Conservation (phyloP, 192 early-diverging fungal genomes). For the Linnemannia exigua region DNA sequence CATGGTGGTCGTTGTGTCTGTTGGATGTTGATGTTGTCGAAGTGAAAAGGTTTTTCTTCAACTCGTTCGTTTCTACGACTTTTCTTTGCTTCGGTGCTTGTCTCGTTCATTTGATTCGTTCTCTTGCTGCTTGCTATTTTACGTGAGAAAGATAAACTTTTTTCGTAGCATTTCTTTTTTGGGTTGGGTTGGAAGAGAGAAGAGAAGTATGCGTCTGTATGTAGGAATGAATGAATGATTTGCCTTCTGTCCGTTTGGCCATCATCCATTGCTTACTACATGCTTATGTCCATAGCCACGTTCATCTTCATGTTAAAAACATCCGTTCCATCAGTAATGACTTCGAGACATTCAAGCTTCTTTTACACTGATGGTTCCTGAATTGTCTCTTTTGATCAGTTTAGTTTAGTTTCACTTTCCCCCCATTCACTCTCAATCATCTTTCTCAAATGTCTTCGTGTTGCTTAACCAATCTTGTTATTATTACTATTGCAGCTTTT, state of each 20-base stretch:
- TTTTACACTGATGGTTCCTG: too few species aligned
- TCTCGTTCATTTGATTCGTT: background rate
- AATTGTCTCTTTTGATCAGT: too few species aligned
- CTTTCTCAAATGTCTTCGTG: background rate
- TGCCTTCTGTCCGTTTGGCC: constrained; percentile 7
- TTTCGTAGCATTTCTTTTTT: background rate
- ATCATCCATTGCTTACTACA: background rate
- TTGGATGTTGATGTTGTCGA: background rate
- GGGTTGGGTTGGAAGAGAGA: background rate
- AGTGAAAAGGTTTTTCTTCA: background rate
- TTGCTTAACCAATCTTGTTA: constrained; percentile 4
- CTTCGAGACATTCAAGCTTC: background rate
- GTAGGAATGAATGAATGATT: background rate
- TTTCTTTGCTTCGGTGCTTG: background rate
- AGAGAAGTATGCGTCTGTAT: background rate
- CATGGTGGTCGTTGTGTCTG: too few species aligned
- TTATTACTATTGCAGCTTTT: background rate
- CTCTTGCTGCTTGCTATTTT: background rate
- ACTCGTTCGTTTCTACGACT: background rate
- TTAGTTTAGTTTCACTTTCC: too few species aligned
- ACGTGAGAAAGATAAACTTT: background rate
- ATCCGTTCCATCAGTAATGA: background rate
- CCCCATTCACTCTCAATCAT: too few species aligned
- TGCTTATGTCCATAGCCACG: background rate
- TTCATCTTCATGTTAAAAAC: background rate